Evolutionary conservation across 2,329 filamentous ascomycete species (phyloP), one percentile per base, ranked within the genome.

Genomic region (Lasiodiplodia hormozganensis): DNA sequence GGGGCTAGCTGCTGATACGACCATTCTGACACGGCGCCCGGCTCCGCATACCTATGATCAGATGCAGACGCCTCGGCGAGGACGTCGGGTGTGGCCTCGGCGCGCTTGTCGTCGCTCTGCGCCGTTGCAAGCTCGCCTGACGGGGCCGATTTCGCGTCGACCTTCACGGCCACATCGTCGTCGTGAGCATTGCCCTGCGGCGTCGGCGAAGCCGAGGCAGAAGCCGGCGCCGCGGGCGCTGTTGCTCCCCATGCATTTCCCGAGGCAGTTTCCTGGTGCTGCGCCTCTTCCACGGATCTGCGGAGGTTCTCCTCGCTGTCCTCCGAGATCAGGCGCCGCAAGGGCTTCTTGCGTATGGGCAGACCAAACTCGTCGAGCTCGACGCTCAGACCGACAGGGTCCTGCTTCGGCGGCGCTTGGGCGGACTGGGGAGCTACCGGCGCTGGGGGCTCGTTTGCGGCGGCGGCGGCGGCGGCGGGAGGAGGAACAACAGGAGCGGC

Each of bases 1-100:
- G 73, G 76, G 7, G 89, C 86, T 60, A 94, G 81, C 72, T 90
- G 89, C 80, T 97, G 94, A 77, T 99, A 95, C 1, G 96, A 98
- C 85, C 92, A 98, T 80, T 97, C 94, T 11, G 94, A 97, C 49
- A 62, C 75, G 68, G 62, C 73, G 72, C 72, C 81, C 84, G 7
- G 79, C 18, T 69, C 49, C 38, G n/a, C 18, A 40, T 67, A 52
- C 53, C 51, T 57, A 28, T 23, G 36, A 23, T 66, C 38, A 16
- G 57, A 43, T 18, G 34, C 40, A n/a, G 53, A 31, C n/a, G 64
- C 51, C 36, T 65, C 64, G 16, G 52, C 51, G 16, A 67, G 31
- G 31, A 69, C 34, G 65, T 66, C 40, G 11, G 52, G 38, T 21
- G 21, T 25, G 11, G 56, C 11, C 56, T 58, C 52, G 10, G 67